Evolutionary conservation across 345 rosid species (phyloP), one percentile per base, ranked within the genome.

Genomic region (Rubroshorea leprosula): DNA sequence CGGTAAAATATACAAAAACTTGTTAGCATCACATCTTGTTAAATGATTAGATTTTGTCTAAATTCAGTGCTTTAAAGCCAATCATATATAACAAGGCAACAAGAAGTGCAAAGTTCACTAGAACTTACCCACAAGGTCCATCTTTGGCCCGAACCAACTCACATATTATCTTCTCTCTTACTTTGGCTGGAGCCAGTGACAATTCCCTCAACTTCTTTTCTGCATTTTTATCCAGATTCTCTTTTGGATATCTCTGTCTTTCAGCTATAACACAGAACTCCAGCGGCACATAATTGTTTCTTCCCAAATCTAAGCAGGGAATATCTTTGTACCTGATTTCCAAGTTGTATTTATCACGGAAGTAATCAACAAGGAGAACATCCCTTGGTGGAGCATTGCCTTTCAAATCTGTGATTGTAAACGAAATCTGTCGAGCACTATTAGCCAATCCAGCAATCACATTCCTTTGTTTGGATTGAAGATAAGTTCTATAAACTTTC

Each of bases 171-270:
- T 23, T 31, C 64, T 73, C 56, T 49, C 96, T 76, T 16, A 23
- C 70, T 38, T 55, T 3, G 13, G 98, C 80, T 22, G 7, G 14
- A 59, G 80, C 85, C 45, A 88, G 50, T 2, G 92, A 91, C 58
- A 82, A 44, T 0, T 44, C 1, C 71, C 79, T 87, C 68, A 91
- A 63, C 49, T 53, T 17, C 50, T 2, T 0, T 17, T 74, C 80
- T 27, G 84, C 76, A 10, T 78, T 1, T 38, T 46, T 48, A 55
- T 79, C 78, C 74, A 91, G 49, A 52, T 60, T 7, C 22, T 91
- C 98, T 49, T 82, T 88, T 15, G 86, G 96, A 64, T 73, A 88
- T 55, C 82, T 69, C 73, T 91, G 92, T 23, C 98, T 95, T 48
- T 84, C 96, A 6, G 76, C 83, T 58, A 88, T 68, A 16, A 62